Conservation (phyloP, 768 basidiomycete genomes). For the Kwoniella heveanensis region DNA sequence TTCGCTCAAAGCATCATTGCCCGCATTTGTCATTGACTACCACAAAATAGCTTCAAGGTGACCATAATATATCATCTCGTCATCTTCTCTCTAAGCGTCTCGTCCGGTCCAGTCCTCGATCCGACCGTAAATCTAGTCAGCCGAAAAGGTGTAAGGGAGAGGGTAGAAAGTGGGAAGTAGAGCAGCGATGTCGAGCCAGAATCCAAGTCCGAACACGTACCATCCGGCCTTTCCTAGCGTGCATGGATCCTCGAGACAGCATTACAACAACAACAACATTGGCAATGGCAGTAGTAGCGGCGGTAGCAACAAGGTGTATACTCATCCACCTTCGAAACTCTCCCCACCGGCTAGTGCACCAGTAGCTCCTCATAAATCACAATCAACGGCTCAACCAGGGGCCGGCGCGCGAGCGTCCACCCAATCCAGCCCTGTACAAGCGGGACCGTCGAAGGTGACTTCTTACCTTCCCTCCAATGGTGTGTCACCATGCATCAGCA, state of each 20-base stretch:
- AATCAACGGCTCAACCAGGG: not conserved
- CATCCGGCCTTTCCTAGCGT: slow-evolving; percentile 1
- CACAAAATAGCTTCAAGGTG: no score
- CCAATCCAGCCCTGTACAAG: not conserved
- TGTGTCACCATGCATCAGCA: not conserved
- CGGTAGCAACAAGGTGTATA: not conserved
- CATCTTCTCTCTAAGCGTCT: no score
- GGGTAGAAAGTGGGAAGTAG: not conserved
- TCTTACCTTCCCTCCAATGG: not conserved
- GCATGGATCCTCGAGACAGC: slow-evolving; percentile 3
- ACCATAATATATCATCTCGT: no score
- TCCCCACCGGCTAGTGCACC: not conserved
- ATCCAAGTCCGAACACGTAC: not conserved
- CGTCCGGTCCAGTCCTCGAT: no score
- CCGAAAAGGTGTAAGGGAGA: no score
- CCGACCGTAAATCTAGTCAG: no score
- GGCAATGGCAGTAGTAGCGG: not conserved
- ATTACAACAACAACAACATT: not conserved
- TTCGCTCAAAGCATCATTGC: no score
- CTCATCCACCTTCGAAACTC: slow-evolving; percentile 1
- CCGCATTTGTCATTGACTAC: no score
- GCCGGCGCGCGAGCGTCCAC: not conserved
- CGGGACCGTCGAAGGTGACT: not conserved
- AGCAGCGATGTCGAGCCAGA: slow-evolving; percentile 2
- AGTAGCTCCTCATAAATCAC: not conserved